Evolutionary conservation across 495 filamentous ascomycete genomes (phyloP).

Genomic region (Usnea hakonensis): DNA sequence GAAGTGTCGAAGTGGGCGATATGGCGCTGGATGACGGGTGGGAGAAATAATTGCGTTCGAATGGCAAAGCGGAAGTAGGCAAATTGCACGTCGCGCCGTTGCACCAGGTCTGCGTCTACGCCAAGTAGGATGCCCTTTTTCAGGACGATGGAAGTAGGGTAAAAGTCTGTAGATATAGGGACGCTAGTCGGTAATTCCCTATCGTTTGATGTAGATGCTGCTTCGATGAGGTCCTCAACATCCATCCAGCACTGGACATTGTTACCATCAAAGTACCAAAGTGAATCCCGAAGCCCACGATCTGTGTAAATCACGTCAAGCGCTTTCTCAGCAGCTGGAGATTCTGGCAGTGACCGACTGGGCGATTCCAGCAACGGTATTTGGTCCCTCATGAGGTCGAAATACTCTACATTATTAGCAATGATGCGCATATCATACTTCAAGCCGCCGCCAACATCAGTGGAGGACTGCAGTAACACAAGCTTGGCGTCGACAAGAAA

Average conservation of each 20-base stretch:
- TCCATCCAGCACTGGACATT: slow-evolving; percentile 80
- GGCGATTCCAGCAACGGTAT: slow-evolving; percentile 44
- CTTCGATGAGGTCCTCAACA: slow-evolving; percentile 74
- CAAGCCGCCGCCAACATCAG: slow-evolving; percentile 63
- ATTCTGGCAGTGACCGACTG: slow-evolving; percentile 42
- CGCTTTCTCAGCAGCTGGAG: slow-evolving; percentile 43
- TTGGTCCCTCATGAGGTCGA: slow-evolving; percentile 83
- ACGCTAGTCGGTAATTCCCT: slow-evolving; percentile 47
- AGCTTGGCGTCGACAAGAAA: slow-evolving; percentile 95
- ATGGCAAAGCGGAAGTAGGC: slow-evolving; percentile 78
- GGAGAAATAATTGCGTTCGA: slow-evolving; percentile 81
- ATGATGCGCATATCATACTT: slow-evolving; percentile 99
- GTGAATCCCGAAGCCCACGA: slow-evolving; percentile 66
- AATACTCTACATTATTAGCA: slow-evolving; percentile 92
- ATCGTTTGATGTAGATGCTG: slow-evolving; percentile 48
- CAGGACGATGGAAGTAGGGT: slow-evolving; percentile 78
- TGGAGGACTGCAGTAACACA: slow-evolving; percentile 80
- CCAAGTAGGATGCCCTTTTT: slow-evolving; percentile 83
- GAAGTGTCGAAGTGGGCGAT: slow-evolving; percentile 62
- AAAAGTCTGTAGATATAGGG: slow-evolving; percentile 72
- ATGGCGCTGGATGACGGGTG: slow-evolving; percentile 72
- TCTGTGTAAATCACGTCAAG: slow-evolving; percentile 38
- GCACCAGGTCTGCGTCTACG: slow-evolving; percentile 83
- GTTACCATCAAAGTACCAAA: slow-evolving; percentile 89
- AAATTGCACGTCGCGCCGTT: slow-evolving; percentile 82